A percentile compares a stretch with the other conserved stretches of the same genome.
Evolutionary conservation across 352 stramenopile species (phyloP).

Genomic region (Blastocystis sp.): DNA sequence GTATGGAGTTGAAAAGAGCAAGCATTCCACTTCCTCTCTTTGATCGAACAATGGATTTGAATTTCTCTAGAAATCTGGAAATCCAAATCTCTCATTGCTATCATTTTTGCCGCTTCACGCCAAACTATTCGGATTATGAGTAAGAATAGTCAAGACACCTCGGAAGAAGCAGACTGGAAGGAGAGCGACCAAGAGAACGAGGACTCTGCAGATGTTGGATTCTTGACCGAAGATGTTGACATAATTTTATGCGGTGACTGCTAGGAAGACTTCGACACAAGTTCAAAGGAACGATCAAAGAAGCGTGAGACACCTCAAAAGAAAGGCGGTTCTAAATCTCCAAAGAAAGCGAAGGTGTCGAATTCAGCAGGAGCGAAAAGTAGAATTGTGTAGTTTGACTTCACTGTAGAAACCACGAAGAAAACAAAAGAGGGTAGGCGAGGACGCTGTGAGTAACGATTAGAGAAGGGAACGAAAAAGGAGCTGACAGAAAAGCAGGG

Average conservation of each 20-base stretch:
- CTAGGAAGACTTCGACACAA: neutral
- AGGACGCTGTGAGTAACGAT: neutral
- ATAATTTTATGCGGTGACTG: neutral
- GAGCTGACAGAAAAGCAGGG: constrained; percentile 35
- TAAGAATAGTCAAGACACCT: neutral
- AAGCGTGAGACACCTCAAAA: neutral
- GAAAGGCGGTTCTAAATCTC: neutral
- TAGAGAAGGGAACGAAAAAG: constrained; percentile 28
- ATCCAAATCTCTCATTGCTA: neutral
- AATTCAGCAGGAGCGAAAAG: neutral
- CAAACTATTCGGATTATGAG: neutral
- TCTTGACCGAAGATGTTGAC: neutral
- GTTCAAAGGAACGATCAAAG: neutral
- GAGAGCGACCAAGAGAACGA: neutral
- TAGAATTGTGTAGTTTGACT: neutral
- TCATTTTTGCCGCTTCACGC: constrained; percentile 30
- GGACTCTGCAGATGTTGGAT: neutral
- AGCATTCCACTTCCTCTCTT: neutral
- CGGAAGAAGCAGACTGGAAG: neutral
- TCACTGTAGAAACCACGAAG: neutral
- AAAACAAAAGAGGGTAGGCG: constrained; percentile 17
- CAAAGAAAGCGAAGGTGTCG: constrained; percentile 10
- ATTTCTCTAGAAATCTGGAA: too few relatives aligned
- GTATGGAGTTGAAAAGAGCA: neutral
- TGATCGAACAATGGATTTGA: neutral